Percentiles rank a stretch among this genome's conserved stretches.
Evolutionary conservation across 768 basidiomycete species (phyloP).

Genomic region (Lentinula edodes): DNA sequence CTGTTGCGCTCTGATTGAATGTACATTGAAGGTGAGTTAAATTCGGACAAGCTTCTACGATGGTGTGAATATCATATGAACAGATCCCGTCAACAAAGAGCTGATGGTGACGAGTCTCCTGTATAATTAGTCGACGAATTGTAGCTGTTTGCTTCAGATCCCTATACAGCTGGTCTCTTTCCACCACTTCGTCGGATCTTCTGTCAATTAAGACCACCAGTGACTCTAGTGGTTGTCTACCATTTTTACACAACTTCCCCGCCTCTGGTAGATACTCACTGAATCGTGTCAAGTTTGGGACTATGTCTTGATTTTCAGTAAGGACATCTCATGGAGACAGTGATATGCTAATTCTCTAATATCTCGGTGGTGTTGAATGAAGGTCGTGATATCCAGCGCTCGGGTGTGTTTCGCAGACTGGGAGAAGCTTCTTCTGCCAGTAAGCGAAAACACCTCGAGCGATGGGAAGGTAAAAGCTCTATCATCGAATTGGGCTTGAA

Average conservation of each 20-base stretch:
- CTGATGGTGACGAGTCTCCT: neutral
- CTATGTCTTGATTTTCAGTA: neutral
- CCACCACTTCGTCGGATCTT: neutral
- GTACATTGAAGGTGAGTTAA: neutral
- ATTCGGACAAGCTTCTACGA: neutral
- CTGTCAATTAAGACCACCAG: neutral
- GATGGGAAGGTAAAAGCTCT: neutral
- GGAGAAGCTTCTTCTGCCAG: neutral
- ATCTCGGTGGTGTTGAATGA: neutral
- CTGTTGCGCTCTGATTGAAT: neutral
- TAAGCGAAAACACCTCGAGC: neutral
- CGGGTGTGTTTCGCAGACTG: neutral
- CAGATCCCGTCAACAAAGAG: neutral
- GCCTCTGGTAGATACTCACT: neutral
- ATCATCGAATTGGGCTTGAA: neutral
- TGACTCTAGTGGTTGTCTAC: neutral
- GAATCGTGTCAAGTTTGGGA: neutral
- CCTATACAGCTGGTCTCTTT: neutral
- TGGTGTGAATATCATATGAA: neutral
- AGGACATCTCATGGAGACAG: neutral
- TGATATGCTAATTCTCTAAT: neutral
- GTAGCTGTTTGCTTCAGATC: neutral
- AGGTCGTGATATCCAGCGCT: neutral
- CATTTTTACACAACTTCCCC: neutral
- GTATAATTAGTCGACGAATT: neutral